phyloP scores from a whole-genome alignment of 352 stramenopile genomes.

The Blastocystis sp. region DNA sequence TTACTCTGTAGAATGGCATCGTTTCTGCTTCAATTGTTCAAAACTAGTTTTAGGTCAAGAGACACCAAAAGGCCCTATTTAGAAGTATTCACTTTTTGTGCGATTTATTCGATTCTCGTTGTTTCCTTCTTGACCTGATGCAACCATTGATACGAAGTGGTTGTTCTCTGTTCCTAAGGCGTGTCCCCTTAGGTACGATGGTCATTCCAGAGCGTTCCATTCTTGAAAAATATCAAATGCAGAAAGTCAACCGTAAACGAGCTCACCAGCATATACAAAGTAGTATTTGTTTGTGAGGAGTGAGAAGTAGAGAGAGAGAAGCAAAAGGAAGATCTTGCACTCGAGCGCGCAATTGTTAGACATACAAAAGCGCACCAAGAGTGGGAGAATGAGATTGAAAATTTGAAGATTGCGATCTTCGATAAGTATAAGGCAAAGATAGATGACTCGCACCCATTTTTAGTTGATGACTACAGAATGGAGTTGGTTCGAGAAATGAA shows the following conservation, averaged over 20 bases:
- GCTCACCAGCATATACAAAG: neutral
- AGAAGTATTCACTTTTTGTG: no score
- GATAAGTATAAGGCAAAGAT: neutral
- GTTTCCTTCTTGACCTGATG: neutral
- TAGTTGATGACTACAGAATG: slow-evolving; percentile 54
- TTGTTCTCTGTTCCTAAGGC: neutral
- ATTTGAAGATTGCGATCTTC: slow-evolving; percentile 4
- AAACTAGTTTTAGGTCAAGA: neutral
- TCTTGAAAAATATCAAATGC: slow-evolving; percentile 17
- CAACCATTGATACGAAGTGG: neutral
- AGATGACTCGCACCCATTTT: slow-evolving; percentile 26
- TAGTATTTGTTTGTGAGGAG: neutral
- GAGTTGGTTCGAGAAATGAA: slow-evolving; percentile 6
- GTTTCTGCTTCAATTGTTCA: neutral
- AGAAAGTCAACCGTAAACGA: neutral
- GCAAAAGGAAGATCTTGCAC: neutral
- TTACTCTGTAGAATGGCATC: slow-evolving; percentile 57
- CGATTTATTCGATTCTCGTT: neutral
- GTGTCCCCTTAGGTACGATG: neutral
- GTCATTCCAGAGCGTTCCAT: neutral
- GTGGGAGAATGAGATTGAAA: slow-evolving; percentile 27
- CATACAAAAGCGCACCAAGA: slow-evolving; percentile 8
- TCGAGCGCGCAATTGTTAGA: slow-evolving; percentile 2
- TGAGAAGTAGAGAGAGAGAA: slow-evolving; percentile 17
- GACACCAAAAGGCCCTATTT: neutral